phyloP scores from a whole-genome alignment of 805 yeast genomes.

The Myxozyma kluyveri region DNA sequence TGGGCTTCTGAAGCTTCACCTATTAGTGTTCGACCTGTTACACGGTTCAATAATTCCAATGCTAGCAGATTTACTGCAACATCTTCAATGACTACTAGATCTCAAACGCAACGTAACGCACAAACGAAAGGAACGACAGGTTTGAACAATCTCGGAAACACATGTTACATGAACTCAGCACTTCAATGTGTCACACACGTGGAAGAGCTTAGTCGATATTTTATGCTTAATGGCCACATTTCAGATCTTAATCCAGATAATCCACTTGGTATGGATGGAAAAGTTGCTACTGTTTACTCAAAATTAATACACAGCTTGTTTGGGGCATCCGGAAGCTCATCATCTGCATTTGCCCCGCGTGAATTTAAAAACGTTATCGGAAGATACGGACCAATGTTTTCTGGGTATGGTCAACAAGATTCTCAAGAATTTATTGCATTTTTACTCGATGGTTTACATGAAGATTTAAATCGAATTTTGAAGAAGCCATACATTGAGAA shows the following conservation, averaged over 20 bases:
- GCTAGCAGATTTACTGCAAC: neutral
- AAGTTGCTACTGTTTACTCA: conserved; percentile 75
- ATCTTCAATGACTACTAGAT: conserved; percentile 5
- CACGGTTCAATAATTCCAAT: neutral
- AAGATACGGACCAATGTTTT: conserved; percentile 70
- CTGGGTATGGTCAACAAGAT: conserved; percentile 84
- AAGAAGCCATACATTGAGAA: conserved; percentile 85
- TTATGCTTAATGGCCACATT: conserved; percentile 57
- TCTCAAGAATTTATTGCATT: conserved; percentile 90
- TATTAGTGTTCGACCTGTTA: neutral
- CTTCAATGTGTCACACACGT: conserved; percentile 83
- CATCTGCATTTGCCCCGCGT: conserved; percentile 53
- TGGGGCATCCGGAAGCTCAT: conserved; percentile 4
- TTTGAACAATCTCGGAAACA: conserved; percentile 74
- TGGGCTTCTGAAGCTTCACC: conserved; percentile 21
- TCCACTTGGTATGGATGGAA: conserved; percentile 84
- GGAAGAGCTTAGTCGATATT: conserved; percentile 77
- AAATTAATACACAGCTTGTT: conserved; percentile 61
- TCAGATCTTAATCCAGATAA: conserved; percentile 69
- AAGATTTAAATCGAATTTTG: conserved; percentile 79
- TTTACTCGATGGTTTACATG: conserved; percentile 84
- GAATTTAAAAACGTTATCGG: conserved; percentile 80
- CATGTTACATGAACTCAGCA: conserved; percentile 94
- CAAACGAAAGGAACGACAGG: conserved; percentile 55
- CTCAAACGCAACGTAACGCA: conserved; percentile 1